Base-by-base conservation (phyloP, 1,284 basidiomycete species). In the Coniophora puteana region DNA sequence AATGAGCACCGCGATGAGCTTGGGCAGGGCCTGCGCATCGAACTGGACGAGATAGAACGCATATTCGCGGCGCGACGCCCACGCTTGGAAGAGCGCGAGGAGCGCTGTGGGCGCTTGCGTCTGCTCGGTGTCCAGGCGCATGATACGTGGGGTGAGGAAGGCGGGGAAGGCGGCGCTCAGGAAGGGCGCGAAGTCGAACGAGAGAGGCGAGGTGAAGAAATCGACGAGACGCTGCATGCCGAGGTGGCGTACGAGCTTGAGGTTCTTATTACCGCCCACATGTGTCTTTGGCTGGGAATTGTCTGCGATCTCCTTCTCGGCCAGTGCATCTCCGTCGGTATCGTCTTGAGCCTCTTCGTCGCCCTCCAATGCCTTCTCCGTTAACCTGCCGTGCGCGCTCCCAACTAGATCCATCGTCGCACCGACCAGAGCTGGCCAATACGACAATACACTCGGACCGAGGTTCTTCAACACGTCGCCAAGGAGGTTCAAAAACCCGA, bases 91-190 rank as follows among this genome's bases (percentile, higher is more conserved):
- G 1, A 99, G 71, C 25, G 96, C 91, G 29, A 99, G 70, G 21
- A 97, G 71, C 0, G 92, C 85, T 0, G 93, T 95, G 0, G 94
- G 93, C 0, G 90, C 78, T 63, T 99, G 95, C 0, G 89, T 91
- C 54, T 94, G 97, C 63, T 99, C 95, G 35, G 70, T 69, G 43
- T 89, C 82, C 17, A 99, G 72, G 4, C 69, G 65, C 0, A 78
- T 67, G 20, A 99, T 69, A 14, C 94, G 86, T 0, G 94, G 93
- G 0, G 85, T 83, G 53, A 99, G 87, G 61, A 93, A 78, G 0
- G 75, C 66, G 2, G 69, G 50, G 64, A 93, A 96, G 10, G 85
- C 74, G 8, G 72, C 65, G 1, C 68, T 62, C 49, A 97, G 70
- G 63, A 83, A 96, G 0, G 80, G 73, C 0, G 67, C 53, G 64